Evolutionary conservation across 768 basidiomycete genomes (phyloP).

Genomic region (Tricholoma sp.): DNA sequence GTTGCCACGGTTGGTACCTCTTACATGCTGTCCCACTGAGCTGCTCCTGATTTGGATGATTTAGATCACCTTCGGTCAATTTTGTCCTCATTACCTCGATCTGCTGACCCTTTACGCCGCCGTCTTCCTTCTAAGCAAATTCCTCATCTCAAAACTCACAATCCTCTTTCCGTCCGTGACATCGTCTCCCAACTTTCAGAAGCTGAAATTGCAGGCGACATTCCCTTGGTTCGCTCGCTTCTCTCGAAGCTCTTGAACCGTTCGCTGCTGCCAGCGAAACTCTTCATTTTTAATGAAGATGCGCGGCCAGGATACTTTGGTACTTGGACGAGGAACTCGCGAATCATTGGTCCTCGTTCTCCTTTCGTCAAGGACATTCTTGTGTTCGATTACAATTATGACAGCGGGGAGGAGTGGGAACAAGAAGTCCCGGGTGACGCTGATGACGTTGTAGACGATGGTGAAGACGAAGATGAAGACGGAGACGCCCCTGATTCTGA

Average conservation of each 20-base stretch:
- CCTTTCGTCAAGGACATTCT: constrained; percentile 78
- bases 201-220: constrained; percentile 73
- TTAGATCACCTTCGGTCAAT: constrained; percentile 37
- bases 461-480: constrained; percentile 55
- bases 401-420: constrained; percentile 97
- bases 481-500: constrained; percentile 68
- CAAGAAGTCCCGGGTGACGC: constrained; percentile 79
- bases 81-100: constrained; percentile 28
- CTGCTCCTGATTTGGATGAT: constrained; percentile 5
- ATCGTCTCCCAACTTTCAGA: constrained; percentile 64
- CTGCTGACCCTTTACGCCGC: constrained; percentile 16
- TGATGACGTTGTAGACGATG: constrained; percentile 70
- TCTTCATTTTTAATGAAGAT: constrained; percentile 80
- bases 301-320: constrained; percentile 90
- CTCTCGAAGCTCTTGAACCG: constrained; percentile 59
- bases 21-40: background rate
- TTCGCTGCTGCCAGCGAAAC: constrained; percentile 64
- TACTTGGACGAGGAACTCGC: constrained; percentile 86
- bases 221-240: constrained; percentile 59
- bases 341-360: constrained; percentile 71
- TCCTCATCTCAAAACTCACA: constrained; percentile 31
- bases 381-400: constrained; percentile 83
- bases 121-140: constrained; percentile 13
- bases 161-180: constrained; percentile 35
- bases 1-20: constrained; percentile 33